phyloP scores from a whole-genome alignment of 345 rosid genomes.

The Psidium guajava region DNA sequence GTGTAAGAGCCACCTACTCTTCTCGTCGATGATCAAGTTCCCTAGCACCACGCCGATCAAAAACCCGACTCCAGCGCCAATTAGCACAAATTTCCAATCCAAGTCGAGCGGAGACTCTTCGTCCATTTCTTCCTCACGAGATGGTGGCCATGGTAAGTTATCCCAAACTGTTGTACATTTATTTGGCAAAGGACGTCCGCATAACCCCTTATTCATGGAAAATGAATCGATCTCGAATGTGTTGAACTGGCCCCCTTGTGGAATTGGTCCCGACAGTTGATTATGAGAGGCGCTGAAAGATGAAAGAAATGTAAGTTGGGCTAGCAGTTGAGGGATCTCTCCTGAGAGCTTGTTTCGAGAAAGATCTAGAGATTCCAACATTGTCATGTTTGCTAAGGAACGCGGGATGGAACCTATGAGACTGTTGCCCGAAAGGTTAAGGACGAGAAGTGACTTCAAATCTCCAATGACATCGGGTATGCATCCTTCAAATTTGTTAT shows the following conservation, averaged over 20 bases:
- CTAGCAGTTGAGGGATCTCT: neutral
- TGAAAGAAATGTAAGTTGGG: neutral
- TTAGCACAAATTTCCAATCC: neutral
- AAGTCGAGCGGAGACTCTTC: neutral
- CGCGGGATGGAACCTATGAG: no score
- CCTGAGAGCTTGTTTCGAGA: neutral
- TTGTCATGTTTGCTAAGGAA: no score
- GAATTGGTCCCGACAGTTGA: neutral
- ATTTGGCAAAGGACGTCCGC: constrained; percentile 1
- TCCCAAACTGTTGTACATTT: neutral
- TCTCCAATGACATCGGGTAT: neutral
- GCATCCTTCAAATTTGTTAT: neutral
- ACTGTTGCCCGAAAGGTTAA: neutral
- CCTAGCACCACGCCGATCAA: neutral
- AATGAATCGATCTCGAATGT: neutral
- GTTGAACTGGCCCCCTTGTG: neutral
- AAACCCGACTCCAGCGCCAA: neutral
- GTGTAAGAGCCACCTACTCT: neutral
- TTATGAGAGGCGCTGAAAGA: neutral
- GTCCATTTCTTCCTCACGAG: neutral
- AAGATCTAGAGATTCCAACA: no score
- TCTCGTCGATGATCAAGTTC: neutral
- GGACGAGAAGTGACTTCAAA: neutral
- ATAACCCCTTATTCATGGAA: neutral
- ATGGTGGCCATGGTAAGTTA: neutral